Conservation (phyloP, 2,329 filamentous ascomycete genomes). For the Fusarium sublunatum region DNA sequence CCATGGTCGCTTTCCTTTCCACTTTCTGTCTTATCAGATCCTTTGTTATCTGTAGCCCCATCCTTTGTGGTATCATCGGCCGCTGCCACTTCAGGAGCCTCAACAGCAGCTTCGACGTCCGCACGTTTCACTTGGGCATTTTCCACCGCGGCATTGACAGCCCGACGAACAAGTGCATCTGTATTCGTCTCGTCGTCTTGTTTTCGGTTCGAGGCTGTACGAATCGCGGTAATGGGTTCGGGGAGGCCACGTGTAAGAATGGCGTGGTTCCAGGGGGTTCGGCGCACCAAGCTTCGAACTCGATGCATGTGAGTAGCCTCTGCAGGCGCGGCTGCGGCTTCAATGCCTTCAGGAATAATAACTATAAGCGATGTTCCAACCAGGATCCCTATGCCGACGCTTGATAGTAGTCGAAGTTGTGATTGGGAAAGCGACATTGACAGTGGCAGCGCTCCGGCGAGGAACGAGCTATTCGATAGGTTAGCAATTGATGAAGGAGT, state of each 20-base stretch:
- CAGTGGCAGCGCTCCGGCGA: conserved; percentile 89
- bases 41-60: conserved; percentile 9
- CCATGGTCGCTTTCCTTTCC: conserved; percentile 45
- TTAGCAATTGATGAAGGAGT: conserved; percentile 32
- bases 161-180: conserved; percentile 32
- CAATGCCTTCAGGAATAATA: conserved; percentile 96
- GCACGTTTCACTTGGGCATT: conserved; percentile 23
- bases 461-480: conserved; percentile 77
- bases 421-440: conserved; percentile 88
- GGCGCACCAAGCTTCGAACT: conserved; percentile 48
- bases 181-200: conserved; percentile 16
- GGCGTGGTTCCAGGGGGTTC: conserved; percentile 49
- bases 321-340: conserved; percentile 78
- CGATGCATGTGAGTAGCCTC: conserved; percentile 54
- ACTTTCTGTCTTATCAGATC: conserved; percentile 23
- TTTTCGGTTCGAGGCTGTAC: conserved; percentile 21
- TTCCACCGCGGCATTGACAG: conserved; percentile 13
- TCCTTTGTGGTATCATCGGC: conserved; percentile 20
- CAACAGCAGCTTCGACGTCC: conserved; percentile 28
- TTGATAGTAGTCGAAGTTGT: conserved; percentile 88
- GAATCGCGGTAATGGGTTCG: conserved; percentile 38
- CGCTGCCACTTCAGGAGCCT: conserved; percentile 31
- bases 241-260: conserved; percentile 43
- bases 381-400: conserved; percentile 91
- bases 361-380: conserved; percentile 96